Base-by-base conservation (phyloP, 1,284 basidiomycete genomes). In the Kwoniella shivajii region DNA sequence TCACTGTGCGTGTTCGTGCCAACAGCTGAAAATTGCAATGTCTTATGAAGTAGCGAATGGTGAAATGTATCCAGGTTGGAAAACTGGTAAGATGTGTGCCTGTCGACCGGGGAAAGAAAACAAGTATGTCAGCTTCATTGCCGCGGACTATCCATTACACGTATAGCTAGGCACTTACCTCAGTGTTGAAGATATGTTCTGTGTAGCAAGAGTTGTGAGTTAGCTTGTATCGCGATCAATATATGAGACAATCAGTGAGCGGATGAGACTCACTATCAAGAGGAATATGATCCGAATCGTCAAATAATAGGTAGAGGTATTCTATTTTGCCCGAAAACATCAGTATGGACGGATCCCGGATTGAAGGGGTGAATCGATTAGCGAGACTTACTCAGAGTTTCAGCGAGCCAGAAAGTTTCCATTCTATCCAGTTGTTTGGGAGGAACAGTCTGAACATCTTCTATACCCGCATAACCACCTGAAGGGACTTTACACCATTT, bases 161-260 rank as follows among this genome's bases (percentile, higher is more conserved):
- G n/a, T n/a, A n/a, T n/a, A n/a, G 20, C 22, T 11, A 30, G n/a
- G 14, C 7, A 16, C 80, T 59, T 63, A 87, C 88, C 81, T 95
- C 93, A 3, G 94, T 97, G 71, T 96, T 97, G 78, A 96, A 88
- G n/a, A 97, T 91, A 74, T 89, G 88, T 73, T 87, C 89, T 90
- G 58, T 16, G 50, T 44, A 34, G 3, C 14, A 22, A 44, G 16
- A 33, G 11, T 13, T 4, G 10, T 6, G 11, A 37, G 7, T 6
- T n/a, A 29, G 1, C 29, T 82, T 30, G 24, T 5, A 20, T 4
- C 29, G 13, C n/a, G 16, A 14, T 13, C n/a, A n/a, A n/a, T n/a
- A n/a, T n/a, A n/a, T n/a, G n/a, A n/a, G n/a, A n/a, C n/a, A n/a
- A n/a, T n/a, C n/a, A n/a, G n/a, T n/a, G n/a, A n/a, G n/a, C n/a